phyloP scores from a whole-genome alignment of 441 rosid species.

The Erodium texanum region DNA sequence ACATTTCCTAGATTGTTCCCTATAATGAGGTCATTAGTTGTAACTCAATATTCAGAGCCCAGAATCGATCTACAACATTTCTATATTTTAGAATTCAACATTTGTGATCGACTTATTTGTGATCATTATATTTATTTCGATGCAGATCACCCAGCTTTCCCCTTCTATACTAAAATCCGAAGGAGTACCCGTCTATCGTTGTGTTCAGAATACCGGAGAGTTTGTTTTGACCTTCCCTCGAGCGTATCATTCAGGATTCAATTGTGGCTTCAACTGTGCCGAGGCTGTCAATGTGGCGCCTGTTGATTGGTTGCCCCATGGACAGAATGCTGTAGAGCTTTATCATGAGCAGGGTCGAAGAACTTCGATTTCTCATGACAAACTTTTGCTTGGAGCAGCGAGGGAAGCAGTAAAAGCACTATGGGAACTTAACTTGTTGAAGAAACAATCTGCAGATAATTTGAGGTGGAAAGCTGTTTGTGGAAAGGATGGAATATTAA shows the following conservation, averaged over 20 bases:
- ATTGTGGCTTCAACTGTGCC: conserved; percentile 66
- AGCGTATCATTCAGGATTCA: conserved; percentile 54
- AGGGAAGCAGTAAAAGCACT: conserved; percentile 54
- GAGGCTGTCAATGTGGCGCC: conserved; percentile 69
- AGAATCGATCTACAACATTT: too few species aligned
- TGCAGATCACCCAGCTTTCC: conserved; percentile 42
- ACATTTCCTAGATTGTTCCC: too few species aligned
- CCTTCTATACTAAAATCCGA: conserved; percentile 39
- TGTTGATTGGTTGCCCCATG: conserved; percentile 68
- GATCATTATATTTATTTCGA: too few species aligned
- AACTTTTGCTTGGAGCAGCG: conserved; percentile 55
- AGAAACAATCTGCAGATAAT: conserved; percentile 32
- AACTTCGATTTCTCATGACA: conserved; percentile 61
- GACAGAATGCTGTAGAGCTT: conserved; percentile 46
- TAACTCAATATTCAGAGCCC: too few species aligned
- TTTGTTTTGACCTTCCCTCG: conserved; percentile 68
- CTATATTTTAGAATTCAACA: too few species aligned
- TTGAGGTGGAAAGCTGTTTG: conserved; percentile 47
- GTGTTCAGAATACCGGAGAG: conserved; percentile 66
- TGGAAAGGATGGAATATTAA: conserved; percentile 49
- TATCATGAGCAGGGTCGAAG: conserved; percentile 38
- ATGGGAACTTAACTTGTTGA: conserved; percentile 40
- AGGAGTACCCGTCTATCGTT: conserved; percentile 56
- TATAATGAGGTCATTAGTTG: too few species aligned
- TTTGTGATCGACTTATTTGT: too few species aligned